These are phyloP conservation scores for Stropharia rugosoannulata DNA, from an alignment of 768 basidiomycete genomes.

Conservation along the genomic window DNA sequence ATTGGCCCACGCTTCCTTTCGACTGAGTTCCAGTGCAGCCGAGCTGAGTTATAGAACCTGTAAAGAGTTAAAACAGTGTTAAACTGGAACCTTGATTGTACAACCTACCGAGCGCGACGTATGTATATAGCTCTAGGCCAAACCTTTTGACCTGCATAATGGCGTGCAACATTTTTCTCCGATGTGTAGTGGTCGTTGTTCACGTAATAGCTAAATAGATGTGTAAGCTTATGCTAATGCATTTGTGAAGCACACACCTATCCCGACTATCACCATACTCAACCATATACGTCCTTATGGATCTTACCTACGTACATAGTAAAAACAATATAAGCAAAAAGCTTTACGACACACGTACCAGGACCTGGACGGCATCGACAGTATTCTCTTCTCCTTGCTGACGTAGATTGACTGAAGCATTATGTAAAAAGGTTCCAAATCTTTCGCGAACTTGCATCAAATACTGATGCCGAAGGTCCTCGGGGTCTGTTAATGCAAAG, in stretches of 20 bases:
- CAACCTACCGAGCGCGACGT: slow-evolving; percentile 58
- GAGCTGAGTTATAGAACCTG: slow-evolving; percentile 65
- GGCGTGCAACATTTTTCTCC: slow-evolving; percentile 67
- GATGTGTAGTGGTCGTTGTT: slow-evolving; percentile 56
- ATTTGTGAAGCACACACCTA: slow-evolving; percentile 22
- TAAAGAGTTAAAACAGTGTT: background rate
- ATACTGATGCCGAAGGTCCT: slow-evolving; percentile 65
- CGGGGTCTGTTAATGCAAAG: slow-evolving; percentile 63
- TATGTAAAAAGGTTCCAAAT: slow-evolving; percentile 70
- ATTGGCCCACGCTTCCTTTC: slow-evolving; percentile 59
- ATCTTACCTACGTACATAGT: slow-evolving; percentile 46
- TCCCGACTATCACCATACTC: slow-evolving; percentile 76
- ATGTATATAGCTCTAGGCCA: slow-evolving; percentile 77
- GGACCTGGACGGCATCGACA: slow-evolving; percentile 75
- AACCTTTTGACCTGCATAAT: slow-evolving; percentile 67
- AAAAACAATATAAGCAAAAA: background rate
- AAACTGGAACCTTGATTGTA: background rate
- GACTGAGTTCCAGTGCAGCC: slow-evolving; percentile 72
- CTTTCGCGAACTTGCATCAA: slow-evolving; percentile 54
- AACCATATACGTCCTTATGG: slow-evolving; percentile 69
- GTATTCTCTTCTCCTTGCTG: slow-evolving; percentile 80
- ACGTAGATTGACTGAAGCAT: slow-evolving; percentile 63
- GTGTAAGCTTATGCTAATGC: background rate
- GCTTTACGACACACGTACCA: slow-evolving; percentile 41
- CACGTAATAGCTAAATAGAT: slow-evolving; percentile 44